These are phyloP conservation scores for Tetrapyrgos nigripes DNA, from an alignment of 1,284 basidiomycete genomes.

Conservation along the genomic window DNA sequence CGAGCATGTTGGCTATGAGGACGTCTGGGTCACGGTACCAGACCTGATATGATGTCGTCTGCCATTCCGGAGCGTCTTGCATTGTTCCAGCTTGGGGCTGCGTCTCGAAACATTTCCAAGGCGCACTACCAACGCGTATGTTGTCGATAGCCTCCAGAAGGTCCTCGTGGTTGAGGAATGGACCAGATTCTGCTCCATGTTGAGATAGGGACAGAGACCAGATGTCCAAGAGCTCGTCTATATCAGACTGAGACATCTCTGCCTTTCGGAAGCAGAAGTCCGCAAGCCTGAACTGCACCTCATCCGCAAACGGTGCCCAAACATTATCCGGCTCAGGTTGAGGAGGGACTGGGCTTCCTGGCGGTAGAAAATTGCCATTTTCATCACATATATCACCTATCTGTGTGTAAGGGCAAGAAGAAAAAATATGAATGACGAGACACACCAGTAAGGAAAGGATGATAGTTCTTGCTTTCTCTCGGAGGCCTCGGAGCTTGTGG, in stretches of 20 bases:
- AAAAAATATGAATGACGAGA: too few species aligned
- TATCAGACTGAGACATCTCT: too few species aligned
- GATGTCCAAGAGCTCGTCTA: slow-evolving; percentile 21
- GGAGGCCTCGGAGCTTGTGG: too few species aligned
- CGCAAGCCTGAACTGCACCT: slow-evolving; percentile 21
- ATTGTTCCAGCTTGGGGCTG: slow-evolving; percentile 26
- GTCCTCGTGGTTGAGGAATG: slow-evolving; percentile 27
- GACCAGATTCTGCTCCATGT: slow-evolving; percentile 17
- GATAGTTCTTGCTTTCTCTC: too few species aligned
- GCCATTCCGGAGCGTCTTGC: slow-evolving; percentile 24
- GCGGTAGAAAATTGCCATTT: neutral
- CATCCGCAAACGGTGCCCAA: slow-evolving; percentile 10
- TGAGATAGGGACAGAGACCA: slow-evolving; percentile 12
- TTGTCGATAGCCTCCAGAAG: slow-evolving; percentile 32
- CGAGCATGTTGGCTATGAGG: slow-evolving; percentile 19
- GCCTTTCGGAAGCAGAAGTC: slow-evolving; percentile 16
- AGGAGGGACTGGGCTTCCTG: neutral
- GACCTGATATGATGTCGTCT: slow-evolving; percentile 25
- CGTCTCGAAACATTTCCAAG: slow-evolving; percentile 28
- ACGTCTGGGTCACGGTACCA: slow-evolving; percentile 23
- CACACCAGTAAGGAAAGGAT: too few species aligned
- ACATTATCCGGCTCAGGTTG: neutral
- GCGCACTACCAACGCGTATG: slow-evolving; percentile 27
- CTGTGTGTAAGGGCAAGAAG: too few species aligned
- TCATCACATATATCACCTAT: neutral